Evolutionary conservation across 306 rosid species (phyloP), one percentile per base, ranked within the genome.

Genomic region (Lathyrus oleraceus): DNA sequence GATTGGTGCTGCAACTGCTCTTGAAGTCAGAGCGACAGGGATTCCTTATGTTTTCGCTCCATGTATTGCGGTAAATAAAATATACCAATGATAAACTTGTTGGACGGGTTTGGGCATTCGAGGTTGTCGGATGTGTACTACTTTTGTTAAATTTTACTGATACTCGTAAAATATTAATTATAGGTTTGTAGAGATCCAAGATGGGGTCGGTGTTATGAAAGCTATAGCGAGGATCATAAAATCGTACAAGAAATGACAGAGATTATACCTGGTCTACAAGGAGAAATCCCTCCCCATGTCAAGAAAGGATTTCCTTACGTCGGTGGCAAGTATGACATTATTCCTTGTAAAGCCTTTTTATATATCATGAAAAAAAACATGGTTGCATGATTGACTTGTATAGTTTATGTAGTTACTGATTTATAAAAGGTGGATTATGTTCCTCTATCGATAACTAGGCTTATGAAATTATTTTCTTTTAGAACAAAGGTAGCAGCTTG

Each of bases 161-260:
- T 76, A 65, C n/a, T 36, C 68, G 54, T 54, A 62, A 76, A 87
- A 78, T 61, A 39, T 80, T 67, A 62, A 62, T 36, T 78, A 45
- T 42, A 94, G 97, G 96, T 94, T 23, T 94, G 99, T 72, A 88
- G 99, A 79, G 99, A 94, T 85, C 98, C 99, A 23, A 87, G 99
- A 81, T 94, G 99, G 99, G 99, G 99, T 52, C 77, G 99, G 49
- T 94, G 99, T 83, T 94, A 94, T 32, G 99, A 94, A 82, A 94
- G 99, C 88, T 94, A 94, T 67, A 94, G 99, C 3, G 99, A 94
- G 81, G 97, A 94, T 77, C 87, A 79, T 76, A 80, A 74, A 76
- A 79, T 94, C 71, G 97, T 94, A 72, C 80, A 81, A 82, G 83
- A 83, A 65, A 94, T 94, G 97, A 94, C 99, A 0, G 85, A 65